Evolutionary conservation across 768 basidiomycete species (phyloP).

Genomic region (Suillus cothurnatus): DNA sequence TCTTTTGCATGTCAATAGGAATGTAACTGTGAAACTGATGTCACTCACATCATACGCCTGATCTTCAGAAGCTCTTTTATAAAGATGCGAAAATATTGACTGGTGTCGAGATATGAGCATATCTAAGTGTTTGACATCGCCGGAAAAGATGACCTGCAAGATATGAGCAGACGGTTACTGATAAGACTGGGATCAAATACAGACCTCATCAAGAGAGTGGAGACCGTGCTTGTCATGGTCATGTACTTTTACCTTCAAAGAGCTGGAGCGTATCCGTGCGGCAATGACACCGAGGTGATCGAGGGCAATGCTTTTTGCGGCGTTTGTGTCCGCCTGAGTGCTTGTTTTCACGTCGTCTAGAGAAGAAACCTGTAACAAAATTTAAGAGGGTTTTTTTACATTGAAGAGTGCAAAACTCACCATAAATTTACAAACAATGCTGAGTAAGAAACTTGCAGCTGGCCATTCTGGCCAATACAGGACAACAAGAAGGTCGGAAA

Average conservation of each 20-base stretch:
- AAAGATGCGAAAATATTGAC: slow-evolving; percentile 66
- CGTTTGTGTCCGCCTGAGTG: slow-evolving; percentile 70
- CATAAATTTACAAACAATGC: slow-evolving; percentile 84
- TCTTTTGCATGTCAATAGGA: slow-evolving; percentile 45
- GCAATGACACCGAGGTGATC: slow-evolving; percentile 96
- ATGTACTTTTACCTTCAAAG: slow-evolving; percentile 39
- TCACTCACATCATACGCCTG: slow-evolving; percentile 75
- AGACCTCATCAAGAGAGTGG: slow-evolving; percentile 70
- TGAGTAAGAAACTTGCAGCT: slow-evolving; percentile 79
- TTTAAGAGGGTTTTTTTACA: neutral
- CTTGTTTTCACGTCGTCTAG: slow-evolving; percentile 80
- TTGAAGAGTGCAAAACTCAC: slow-evolving; percentile 40
- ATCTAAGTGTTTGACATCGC: slow-evolving; percentile 55
- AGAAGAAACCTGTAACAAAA: slow-evolving; percentile 61
- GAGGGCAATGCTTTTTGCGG: slow-evolving; percentile 84
- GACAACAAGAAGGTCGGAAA: slow-evolving; percentile 85
- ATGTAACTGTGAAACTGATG: slow-evolving; percentile 1
- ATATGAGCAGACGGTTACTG: slow-evolving; percentile 1
- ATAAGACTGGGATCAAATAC: slow-evolving; percentile 25
- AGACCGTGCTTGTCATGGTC: slow-evolving; percentile 39
- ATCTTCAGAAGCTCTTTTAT: slow-evolving; percentile 73
- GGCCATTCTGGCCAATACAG: slow-evolving; percentile 99
- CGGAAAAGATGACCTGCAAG: slow-evolving; percentile 52
- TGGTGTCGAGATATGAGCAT: slow-evolving; percentile 62
- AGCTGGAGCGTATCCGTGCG: slow-evolving; percentile 69